Evolutionary conservation across 148 eudicot genomes (phyloP), one percentile per base, ranked within the genome.

Genomic region (Heliamphora exappendiculata): DNA sequence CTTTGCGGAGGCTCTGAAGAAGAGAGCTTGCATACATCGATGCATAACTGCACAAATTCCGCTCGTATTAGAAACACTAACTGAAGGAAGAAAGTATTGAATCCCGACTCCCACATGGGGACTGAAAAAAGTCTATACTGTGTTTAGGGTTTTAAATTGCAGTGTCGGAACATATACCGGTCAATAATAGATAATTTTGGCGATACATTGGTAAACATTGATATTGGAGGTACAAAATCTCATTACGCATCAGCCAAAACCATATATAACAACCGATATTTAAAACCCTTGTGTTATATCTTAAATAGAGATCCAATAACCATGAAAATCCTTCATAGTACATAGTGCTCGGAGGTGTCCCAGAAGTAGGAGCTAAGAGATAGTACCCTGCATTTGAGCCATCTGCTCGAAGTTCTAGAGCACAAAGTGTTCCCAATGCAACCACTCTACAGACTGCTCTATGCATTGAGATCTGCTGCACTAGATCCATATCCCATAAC

Each of bases 401-500:
- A 78, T 87, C 88, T 42, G 94, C 91, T 82, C 63, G 78, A 55
- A 95, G 93, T 86, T 95, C 99, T 55, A 95, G 75, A 14, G 93
- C 98, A 79, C 84, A 93, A 57, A 95, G 83, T 37, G 99, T 93
- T 71, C 99, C 99, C 71, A 93, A 60, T 13, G 81, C 85, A 68
- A 93, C 87, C 79, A 95, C 84, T 81, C 98, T 93, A 75, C 78
- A 63, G 41, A 93, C 85, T 67, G 85, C 86, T 50, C 90, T 91
- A 84, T 85, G 94, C 51, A 75, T 86, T 70, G 99, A 91, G 74
- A 95, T 87, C 80, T 86, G 86, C 14, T 69, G 75, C 60, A 95
- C 97, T 45, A 88, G 80, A 36, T 87, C 88, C 68, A 80, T 33
- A 73, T 95, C 87, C 99, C 99, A 95, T 73, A 95, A 49, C 99